Base-by-base conservation (phyloP, 768 basidiomycete genomes). In the Macrolepiota albuminosa region DNA sequence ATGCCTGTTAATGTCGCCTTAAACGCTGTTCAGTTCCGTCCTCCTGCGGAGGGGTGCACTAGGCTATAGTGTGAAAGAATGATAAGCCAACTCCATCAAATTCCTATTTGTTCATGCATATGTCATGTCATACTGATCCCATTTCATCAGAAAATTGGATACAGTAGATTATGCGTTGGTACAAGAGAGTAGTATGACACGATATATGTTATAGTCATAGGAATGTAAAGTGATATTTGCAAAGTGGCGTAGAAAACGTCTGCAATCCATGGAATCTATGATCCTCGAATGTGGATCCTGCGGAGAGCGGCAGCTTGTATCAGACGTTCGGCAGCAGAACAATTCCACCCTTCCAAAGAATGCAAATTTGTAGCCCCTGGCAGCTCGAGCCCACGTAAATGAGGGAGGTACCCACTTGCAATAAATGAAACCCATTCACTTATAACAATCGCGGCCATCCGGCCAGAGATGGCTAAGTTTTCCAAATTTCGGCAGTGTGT, bases 341-440 rank as follows among this genome's bases (percentile, higher is more conserved):
- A 31, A 21, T 68, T 56, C 80, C 80, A 82, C 45, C 64, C 59
- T n/a, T 37, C 59, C 65, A 73, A 81, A 2, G 79, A 78, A 48
- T 78, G 79, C 5, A 60, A 49, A 53, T 73, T 70, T 1, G 75
- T 78, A 1, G 78, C 78, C 63, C 72, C 68, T 6, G 81, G 74
- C 33, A 79, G 57, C 5, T 68, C 64, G 6, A 83, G 67, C 13
- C 65, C 65, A 34, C 69, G 71, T 52, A 83, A 68, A 7, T 62
- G 67, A 6, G 74, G 62, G 6, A 80, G 64, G 9, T 67, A 65
- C 4, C 76, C 73, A 39, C 71, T 76, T 10, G 57, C 51, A 45
- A 83, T 66, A 57, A 81, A 78, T 18, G 65, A 51, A 6, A 63
- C 65, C 83, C 82, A 84, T 61, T 80, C 77, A 21, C 70, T 57